Base-by-base conservation (phyloP, 2,329 filamentous ascomycete species). In the Nannizziopsis barbatae region DNA sequence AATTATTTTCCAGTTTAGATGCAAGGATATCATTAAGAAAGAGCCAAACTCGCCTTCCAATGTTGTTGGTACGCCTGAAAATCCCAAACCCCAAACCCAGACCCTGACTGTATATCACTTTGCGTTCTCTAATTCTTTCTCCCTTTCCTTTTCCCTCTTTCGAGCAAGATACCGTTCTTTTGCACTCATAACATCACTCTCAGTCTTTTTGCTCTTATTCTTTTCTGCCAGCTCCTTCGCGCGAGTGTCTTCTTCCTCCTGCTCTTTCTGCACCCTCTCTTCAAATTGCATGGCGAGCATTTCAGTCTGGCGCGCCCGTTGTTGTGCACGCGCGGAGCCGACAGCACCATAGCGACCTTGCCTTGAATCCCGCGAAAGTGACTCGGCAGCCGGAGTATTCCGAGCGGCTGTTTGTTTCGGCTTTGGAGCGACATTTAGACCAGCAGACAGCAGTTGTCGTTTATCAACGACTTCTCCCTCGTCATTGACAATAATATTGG, bases 401-500 rank as follows among this genome's bases (percentile, higher is more conserved):
- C 56, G 47, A 17, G 53, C 50, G 4, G 53, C 55, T 42, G 48
- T 48, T 32, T 58, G 41, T 55, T 76, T 77, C 3, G 72, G 71
- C 51, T 77, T 79, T 2, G 72, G 68, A 1, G 73, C 73, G 33
- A 81, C 71, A 55, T 83, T 83, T 42, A 83, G 62, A 15, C 79
- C 79, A 2, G 78, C 79, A 27, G 70, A 69, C 7, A 83, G 70
- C 2, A 83, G 63, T 56, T 82, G 77, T 5, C 79, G 70, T 62
- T 81, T 81, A 56, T 83, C 79, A 27, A 77, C 74, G 7, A 83
- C 71, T 54, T 81, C 73, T 2, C 79, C 79, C 37, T 83, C 79
- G 33, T 83, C 79, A 53, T 81, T 81, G 52, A 81, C 57, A 9
- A 73, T 67, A 38, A 82, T 69, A 30, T 72, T 69, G 20, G 76